Percentiles rank a stretch among this genome's conserved stretches.
Conservation (phyloP, 139 green algal species). For the Closterium sp. region DNA sequence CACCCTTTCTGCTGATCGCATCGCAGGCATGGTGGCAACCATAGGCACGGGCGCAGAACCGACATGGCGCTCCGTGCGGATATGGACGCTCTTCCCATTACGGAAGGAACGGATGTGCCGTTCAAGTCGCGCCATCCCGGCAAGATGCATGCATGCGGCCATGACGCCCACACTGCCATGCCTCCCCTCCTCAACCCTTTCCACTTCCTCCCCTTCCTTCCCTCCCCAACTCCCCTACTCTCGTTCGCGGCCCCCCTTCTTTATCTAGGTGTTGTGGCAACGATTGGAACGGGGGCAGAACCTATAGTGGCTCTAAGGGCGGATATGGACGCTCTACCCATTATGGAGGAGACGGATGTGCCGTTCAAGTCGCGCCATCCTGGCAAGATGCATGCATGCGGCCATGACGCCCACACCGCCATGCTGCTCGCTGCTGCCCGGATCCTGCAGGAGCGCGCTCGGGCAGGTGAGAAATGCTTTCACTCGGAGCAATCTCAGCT, state of each 20-base stretch:
- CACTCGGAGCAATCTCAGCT: neutral
- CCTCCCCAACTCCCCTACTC: neutral
- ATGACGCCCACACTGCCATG: constrained; percentile 49
- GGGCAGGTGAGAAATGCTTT: neutral
- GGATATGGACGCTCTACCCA: constrained; percentile 38
- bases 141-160: constrained; percentile 46
- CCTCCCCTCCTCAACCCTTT: neutral
- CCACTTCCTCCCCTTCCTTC: too few relatives aligned
- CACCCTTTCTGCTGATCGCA: neutral
- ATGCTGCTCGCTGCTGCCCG: constrained; percentile 48
- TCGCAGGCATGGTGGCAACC: neutral
- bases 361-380: neutral
- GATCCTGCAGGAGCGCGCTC: constrained; percentile 23
- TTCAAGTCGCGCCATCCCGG: neutral
- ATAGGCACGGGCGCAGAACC: neutral
- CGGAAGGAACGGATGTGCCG: neutral
- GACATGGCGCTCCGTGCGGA: constrained; percentile 12
- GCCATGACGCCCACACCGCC: constrained; percentile 48
- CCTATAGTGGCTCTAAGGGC: neutral
- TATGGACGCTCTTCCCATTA: constrained; percentile 17
- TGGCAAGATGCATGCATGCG: constrained; percentile 46
- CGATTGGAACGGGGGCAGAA: neutral
- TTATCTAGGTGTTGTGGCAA: constrained; percentile 1
- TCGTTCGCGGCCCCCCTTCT: neutral
- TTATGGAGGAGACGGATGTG: constrained; percentile 1